Evolutionary conservation across 495 filamentous ascomycete species (phyloP), one percentile per base, ranked within the genome.

Genomic region (Penicillium antarcticum): DNA sequence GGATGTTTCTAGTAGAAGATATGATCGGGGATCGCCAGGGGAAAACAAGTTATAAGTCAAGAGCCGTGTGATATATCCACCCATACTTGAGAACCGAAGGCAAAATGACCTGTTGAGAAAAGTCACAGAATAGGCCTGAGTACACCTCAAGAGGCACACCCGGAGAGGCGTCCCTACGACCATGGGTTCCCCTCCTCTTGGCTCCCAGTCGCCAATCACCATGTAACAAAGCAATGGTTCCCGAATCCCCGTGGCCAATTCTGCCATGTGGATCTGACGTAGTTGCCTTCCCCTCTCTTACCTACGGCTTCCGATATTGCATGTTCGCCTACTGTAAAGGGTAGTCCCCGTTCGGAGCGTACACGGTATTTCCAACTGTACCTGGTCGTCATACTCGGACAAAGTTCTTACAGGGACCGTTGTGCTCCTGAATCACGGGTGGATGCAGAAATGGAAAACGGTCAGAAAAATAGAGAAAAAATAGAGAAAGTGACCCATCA

Each of bases 191-290:
- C 43, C 43, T 21, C 31, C 32, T 17, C 16, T 16, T 12, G 44
- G 19, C 45, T 13, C 18, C 24, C 11, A 26, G 13, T 12, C 23
- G 14, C 41, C 48, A 51, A 41, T 38, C 31, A 40, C 16, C 16
- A 17, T 21, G 16, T 8, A 31, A 17, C 18, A n/a, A 8, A 5
- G 42, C 16, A 35, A 29, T 42, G 55, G 24, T 54, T 43, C 47
- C 47, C 56, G 53, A 60, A 45, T 46, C 34, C 50, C 56, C 60
- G 42, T 45, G 18, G 18, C 16, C 33, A 9, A 24, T 21, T 44
- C 9, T 17, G 40, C 58, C 61, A 62, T 65, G 61, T 65, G 61
- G 61, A 65, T 52, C 53, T 59, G 61, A 65, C 61, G 58, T 65
- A 47, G 24, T 34, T 5, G 12, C 12, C 5, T 26, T 5, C 12